These are phyloP conservation scores for Pneumocystis jirovecii DNA, from an alignment of 1,139 yeast genomes.

Conservation along the genomic window DNA sequence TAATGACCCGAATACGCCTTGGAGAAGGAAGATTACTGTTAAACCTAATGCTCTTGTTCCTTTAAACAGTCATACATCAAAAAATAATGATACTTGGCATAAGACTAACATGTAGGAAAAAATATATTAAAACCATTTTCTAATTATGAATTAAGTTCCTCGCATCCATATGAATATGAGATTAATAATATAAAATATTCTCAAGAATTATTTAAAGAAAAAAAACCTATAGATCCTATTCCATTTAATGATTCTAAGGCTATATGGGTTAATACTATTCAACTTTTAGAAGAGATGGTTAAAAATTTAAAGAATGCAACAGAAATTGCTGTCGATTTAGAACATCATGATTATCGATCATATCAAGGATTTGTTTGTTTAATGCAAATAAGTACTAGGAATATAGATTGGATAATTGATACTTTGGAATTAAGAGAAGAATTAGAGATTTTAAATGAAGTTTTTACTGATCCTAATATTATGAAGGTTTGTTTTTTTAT, in stretches of 20 bases:
- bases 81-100: neutral
- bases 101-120: neutral
- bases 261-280: constrained; percentile 54
- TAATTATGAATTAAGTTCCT: constrained; percentile 20
- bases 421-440: constrained; percentile 63
- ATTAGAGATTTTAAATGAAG: constrained; percentile 47
- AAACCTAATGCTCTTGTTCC: constrained; percentile 60
- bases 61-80: constrained; percentile 27
- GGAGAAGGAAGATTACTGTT: constrained; percentile 36
- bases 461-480: constrained; percentile 67
- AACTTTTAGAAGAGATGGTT: constrained; percentile 41
- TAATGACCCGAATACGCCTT: constrained; percentile 56
- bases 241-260: constrained; percentile 58
- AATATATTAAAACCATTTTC: neutral
- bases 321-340: constrained; percentile 89
- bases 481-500: constrained; percentile 31
- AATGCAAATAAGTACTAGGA: constrained; percentile 80
- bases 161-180: constrained; percentile 73
- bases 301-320: constrained; percentile 34
- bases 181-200: constrained; percentile 63
- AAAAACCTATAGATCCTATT: constrained; percentile 40
- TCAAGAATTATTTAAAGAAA: constrained; percentile 32
- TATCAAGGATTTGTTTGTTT: constrained; percentile 82
- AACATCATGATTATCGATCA: constrained; percentile 85
- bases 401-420: constrained; percentile 73